Conservation (phyloP, 345 rosid genomes). For the Arabis hirsuta region DNA sequence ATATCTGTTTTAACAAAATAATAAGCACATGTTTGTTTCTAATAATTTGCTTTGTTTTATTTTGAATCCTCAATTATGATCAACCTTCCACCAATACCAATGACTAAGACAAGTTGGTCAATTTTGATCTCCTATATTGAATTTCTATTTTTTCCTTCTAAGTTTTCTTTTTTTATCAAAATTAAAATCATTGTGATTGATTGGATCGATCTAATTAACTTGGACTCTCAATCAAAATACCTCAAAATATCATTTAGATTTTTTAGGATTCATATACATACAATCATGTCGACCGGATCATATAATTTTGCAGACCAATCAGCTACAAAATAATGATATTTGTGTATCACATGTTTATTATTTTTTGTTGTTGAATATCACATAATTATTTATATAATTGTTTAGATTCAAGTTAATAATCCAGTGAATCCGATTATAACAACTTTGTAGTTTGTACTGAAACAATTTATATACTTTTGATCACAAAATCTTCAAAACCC, state of each 20-base stretch:
- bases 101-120: slow-evolving; percentile 28
- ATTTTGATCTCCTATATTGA: slow-evolving; percentile 19
- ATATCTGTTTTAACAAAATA: slow-evolving; percentile 16
- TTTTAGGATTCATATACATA: slow-evolving; percentile 4
- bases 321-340: not conserved
- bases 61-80: slow-evolving; percentile 29
- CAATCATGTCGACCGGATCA: slow-evolving; percentile 8
- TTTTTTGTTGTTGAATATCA: too few species aligned
- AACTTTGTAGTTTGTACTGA: not conserved
- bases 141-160: not conserved
- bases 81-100: slow-evolving; percentile 19
- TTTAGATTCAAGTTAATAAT: not conserved
- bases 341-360: not conserved
- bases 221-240: not conserved
- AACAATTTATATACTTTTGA: not conserved
- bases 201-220: not conserved
- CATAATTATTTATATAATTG: not conserved
- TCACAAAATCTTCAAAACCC: not conserved
- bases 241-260: not conserved
- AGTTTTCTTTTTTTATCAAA: slow-evolving; percentile 3
- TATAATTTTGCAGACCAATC: slow-evolving; percentile 1
- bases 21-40: slow-evolving; percentile 33
- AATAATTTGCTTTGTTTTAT: slow-evolving; percentile 21
- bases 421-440: not conserved
- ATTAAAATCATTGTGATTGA: slow-evolving; percentile 9